Base-by-base conservation (phyloP, 495 filamentous ascomycete species). In the Aspergillus homomorphus region DNA sequence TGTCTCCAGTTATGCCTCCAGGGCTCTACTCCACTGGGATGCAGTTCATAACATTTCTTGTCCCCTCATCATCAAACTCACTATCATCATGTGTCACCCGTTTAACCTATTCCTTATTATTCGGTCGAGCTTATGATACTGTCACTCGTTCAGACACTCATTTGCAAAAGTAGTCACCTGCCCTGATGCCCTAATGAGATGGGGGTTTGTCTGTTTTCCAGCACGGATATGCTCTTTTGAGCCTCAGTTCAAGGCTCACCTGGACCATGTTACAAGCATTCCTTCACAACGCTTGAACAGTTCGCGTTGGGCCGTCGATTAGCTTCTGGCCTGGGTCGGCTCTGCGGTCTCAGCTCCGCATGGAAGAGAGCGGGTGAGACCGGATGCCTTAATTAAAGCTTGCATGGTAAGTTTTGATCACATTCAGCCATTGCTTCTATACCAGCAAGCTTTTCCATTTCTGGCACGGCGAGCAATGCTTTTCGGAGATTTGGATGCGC, bases 401-500 rank as follows among this genome's bases (percentile, higher is more conserved):
- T 56, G 51, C 55, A 43, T 55, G 45, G 57, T 48, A 55, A 54
- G 48, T 28, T 28, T 30, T 30, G 48, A 19, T 51, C 48, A 51
- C 48, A 51, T 28, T 51, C 48, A 30, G 48, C 24, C 48, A 51
- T 28, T 23, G 12, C 48, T 30, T 56, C 42, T 43, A 51, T 51
- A 23, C 48, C 48, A 28, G 48, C 48, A 12, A 38, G 33, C 44
- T 44, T 20, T 46, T 41, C 52, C 45, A 44, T 44, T 26, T 22
- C 24, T 50, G 41, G n/a, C 15, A 21, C 42, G 46, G 20, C 28
- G 41, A 2, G 4, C 14, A 33, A 51, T 22, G 22, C 38, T 28
- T n/a, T 28, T 55, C 54, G 54, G 54, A 16, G 49, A 57, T 55
- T 43, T 59, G 58, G 53, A 22, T 41, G 55, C 50, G 33, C 33